A percentile compares a stretch with the other conserved stretches of the same genome.
Evolutionary conservation across 1,139 yeast genomes (phyloP).

Genomic region (Scheffersomyces titani): DNA sequence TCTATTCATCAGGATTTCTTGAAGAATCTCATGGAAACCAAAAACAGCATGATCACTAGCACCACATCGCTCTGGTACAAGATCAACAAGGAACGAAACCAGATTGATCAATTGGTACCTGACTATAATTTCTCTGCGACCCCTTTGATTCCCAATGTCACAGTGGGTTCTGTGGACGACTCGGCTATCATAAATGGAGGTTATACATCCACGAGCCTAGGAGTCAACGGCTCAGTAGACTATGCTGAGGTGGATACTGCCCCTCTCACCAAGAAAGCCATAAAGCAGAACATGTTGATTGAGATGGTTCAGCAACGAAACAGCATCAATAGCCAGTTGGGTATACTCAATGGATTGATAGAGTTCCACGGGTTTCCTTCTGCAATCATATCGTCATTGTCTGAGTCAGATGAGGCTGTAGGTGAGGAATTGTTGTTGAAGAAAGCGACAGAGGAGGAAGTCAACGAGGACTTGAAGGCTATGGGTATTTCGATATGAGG

Average conservation of each 20-base stretch:
- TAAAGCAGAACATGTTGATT: constrained; percentile 38
- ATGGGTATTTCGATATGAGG: constrained; percentile 40
- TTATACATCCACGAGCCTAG: background rate
- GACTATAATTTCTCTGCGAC: constrained; percentile 41
- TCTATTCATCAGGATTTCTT: constrained; percentile 83
- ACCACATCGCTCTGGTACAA: constrained; percentile 92
- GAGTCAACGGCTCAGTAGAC: constrained; percentile 6
- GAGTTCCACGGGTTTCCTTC: constrained; percentile 68
- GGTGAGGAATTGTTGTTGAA: constrained; percentile 43
- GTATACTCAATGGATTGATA: constrained; percentile 56
- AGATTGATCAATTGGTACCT: constrained; percentile 70
- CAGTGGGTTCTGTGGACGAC: constrained; percentile 16
- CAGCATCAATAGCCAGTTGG: constrained; percentile 55
- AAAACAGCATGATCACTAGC: constrained; percentile 62
- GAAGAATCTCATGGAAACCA: constrained; percentile 67
- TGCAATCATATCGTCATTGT: constrained; percentile 47
- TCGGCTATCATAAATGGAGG: constrained; percentile 3
- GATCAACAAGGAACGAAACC: constrained; percentile 84
- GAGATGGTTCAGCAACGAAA: constrained; percentile 57
- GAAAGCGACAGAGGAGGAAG: constrained; percentile 61
- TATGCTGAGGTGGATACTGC: constrained; percentile 17
- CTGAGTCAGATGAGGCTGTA: constrained; percentile 17
- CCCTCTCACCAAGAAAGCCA: constrained; percentile 35
- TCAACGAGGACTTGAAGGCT: constrained; percentile 56
- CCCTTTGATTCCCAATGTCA: constrained; percentile 29